Percentiles rank a stretch among this genome's conserved stretches.
phyloP scores from a whole-genome alignment of 306 rosid species.

The Albizia julibrissin region DNA sequence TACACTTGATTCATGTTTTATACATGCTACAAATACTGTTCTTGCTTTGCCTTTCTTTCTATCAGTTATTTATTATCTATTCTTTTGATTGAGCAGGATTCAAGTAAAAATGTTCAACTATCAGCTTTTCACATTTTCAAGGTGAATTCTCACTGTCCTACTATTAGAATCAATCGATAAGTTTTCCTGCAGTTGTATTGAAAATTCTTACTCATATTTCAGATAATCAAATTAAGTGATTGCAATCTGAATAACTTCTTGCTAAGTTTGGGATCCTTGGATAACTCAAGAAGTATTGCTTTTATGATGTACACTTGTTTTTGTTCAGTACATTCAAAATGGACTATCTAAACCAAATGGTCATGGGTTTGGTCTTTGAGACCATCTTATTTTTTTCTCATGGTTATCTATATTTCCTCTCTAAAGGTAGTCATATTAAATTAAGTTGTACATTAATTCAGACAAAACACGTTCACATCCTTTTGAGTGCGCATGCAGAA shows the following conservation, averaged over 20 bases:
- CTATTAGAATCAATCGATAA: slow-evolving; percentile 15
- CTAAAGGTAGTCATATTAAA: neutral
- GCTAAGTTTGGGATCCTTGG: neutral
- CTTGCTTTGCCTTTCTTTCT: slow-evolving; percentile 30
- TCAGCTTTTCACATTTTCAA: slow-evolving; percentile 98
- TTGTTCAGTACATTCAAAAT: neutral
- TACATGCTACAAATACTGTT: slow-evolving; percentile 4
- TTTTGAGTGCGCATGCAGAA: neutral
- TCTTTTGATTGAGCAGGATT: slow-evolving; percentile 62
- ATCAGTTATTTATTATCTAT: slow-evolving; percentile 22
- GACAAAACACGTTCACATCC: slow-evolving; percentile 1
- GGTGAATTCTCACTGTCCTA: slow-evolving; percentile 46
- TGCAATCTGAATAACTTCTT: neutral
- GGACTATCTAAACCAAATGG: neutral
- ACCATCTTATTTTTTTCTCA: neutral
- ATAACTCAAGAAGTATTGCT: neutral
- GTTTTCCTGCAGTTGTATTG: slow-evolving; percentile 11
- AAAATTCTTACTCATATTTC: neutral
- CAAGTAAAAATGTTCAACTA: slow-evolving; percentile 91
- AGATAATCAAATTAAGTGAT: neutral
- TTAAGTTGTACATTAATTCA: neutral
- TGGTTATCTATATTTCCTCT: neutral
- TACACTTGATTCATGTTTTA: neutral
- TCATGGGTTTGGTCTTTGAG: neutral
- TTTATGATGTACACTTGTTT: neutral